Conservation (phyloP, 345 rosid genomes). For the Camelina hispida region DNA sequence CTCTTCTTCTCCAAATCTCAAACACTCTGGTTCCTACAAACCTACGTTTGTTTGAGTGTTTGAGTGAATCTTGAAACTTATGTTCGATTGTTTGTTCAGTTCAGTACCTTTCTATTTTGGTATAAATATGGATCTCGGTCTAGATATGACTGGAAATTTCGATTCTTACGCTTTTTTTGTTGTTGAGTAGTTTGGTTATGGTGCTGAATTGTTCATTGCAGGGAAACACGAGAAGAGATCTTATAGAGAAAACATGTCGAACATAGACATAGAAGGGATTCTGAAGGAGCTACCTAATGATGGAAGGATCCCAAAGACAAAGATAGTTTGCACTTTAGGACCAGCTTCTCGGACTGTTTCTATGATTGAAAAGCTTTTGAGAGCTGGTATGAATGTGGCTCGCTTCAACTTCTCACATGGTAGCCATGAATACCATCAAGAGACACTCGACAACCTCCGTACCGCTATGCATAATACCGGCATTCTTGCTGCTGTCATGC, state of each 20-base stretch:
- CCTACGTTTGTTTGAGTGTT: slow-evolving; percentile 14
- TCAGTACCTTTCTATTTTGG: neutral
- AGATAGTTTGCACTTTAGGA: slow-evolving; percentile 94
- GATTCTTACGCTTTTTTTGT: slow-evolving; percentile 3
- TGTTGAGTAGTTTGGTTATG: neutral
- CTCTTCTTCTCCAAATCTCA: slow-evolving; percentile 22
- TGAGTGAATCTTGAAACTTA: neutral
- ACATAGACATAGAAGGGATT: slow-evolving; percentile 84
- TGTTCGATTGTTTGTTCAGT: neutral
- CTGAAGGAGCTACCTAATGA: slow-evolving; percentile 64
- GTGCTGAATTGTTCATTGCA: slow-evolving; percentile 2
- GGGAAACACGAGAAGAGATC: slow-evolving; percentile 8
- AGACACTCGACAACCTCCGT: slow-evolving; percentile 78
- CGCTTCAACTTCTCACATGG: slow-evolving; percentile 99
- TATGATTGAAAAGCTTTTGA: slow-evolving; percentile 88
- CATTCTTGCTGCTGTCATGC: slow-evolving; percentile 78
- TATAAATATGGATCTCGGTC: slow-evolving; percentile 1
- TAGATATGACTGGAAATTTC: neutral
- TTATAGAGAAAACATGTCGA: slow-evolving; percentile 60
- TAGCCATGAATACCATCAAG: slow-evolving; percentile 93
- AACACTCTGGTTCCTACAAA: neutral
- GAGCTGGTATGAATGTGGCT: slow-evolving; percentile 96
- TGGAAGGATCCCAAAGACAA: slow-evolving; percentile 74
- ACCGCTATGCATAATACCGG: slow-evolving; percentile 69
- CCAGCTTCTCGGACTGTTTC: slow-evolving; percentile 86